These are phyloP conservation scores for Teratosphaeria destructans DNA, from an alignment of 2,329 filamentous ascomycete species.

Conservation along the genomic window DNA sequence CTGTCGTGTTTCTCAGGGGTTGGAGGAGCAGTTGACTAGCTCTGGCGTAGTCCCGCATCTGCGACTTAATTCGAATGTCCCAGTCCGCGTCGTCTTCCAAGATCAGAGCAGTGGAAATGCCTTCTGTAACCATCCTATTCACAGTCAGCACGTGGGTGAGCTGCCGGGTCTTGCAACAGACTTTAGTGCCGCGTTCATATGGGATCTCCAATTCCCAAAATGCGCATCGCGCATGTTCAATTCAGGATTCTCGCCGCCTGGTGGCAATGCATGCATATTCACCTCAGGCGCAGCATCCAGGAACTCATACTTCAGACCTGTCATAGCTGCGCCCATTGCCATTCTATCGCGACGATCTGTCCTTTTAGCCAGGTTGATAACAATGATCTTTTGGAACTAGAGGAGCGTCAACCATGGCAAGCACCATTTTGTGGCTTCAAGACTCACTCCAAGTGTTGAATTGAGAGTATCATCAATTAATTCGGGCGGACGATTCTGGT, in stretches of 20 bases:
- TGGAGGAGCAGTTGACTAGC: slow-evolving; percentile 30
- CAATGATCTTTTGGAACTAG: slow-evolving; percentile 43
- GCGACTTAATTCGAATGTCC: slow-evolving; percentile 34
- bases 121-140: slow-evolving; percentile 26
- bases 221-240: slow-evolving; percentile 18
- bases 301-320: slow-evolving; percentile 36
- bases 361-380: slow-evolving; percentile 41
- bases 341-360: slow-evolving; percentile 44
- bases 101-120: slow-evolving; percentile 31
- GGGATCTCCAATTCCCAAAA: slow-evolving; percentile 16
- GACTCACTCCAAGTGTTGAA: not conserved
- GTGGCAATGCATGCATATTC: slow-evolving; percentile 22
- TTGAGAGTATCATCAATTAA: not conserved
- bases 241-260: slow-evolving; percentile 11
- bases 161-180: slow-evolving; percentile 3
- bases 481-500: not conserved
- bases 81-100: slow-evolving; percentile 38
- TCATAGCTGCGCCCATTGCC: slow-evolving; percentile 37
- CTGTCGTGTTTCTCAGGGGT: slow-evolving; percentile 9
- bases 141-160: slow-evolving; percentile 15
- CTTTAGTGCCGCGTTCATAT: slow-evolving; percentile 17
- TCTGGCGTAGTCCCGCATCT: slow-evolving; percentile 26
- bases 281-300: slow-evolving; percentile 36
- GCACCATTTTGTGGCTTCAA: not conserved
- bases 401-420: not conserved